phyloP scores from a whole-genome alignment of 176 grass and related monocot genomes.

The Aegilops bicornis region DNA sequence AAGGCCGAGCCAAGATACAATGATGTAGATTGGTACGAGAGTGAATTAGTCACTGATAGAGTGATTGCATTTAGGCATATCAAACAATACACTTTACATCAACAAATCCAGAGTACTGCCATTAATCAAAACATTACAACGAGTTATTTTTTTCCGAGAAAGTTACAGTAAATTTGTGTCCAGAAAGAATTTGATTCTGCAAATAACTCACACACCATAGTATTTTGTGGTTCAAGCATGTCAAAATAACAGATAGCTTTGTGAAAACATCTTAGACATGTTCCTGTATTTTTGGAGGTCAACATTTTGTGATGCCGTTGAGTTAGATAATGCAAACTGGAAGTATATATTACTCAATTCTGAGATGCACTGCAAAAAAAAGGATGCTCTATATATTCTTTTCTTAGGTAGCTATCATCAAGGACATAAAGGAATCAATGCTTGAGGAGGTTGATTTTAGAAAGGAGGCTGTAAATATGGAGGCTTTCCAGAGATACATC shows the following conservation, averaged over 20 bases:
- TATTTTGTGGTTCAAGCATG: background rate
- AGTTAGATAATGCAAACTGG: background rate
- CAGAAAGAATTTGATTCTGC: background rate
- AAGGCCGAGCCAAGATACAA: background rate
- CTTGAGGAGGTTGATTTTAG: conserved; percentile 97
- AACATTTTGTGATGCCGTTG: background rate
- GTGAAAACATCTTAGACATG: background rate
- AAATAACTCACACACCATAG: background rate
- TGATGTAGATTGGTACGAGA: background rate
- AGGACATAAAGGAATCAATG: conserved; percentile 97
- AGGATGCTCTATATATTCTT: background rate
- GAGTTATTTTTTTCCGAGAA: background rate
- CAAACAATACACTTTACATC: background rate
- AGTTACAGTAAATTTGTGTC: background rate
- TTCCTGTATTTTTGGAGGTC: background rate
- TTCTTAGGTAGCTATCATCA: conserved; percentile 80
- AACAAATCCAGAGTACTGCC: background rate
- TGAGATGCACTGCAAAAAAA: background rate
- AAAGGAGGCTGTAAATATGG: conserved; percentile 93
- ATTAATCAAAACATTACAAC: background rate
- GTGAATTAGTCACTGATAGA: background rate
- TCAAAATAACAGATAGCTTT: background rate
- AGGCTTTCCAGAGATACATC: conserved; percentile 76
- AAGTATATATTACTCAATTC: background rate
- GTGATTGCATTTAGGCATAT: background rate